Evolutionary conservation across 2,329 filamentous ascomycete genomes (phyloP).

Genomic region (Arthrobotrys musiformis): DNA sequence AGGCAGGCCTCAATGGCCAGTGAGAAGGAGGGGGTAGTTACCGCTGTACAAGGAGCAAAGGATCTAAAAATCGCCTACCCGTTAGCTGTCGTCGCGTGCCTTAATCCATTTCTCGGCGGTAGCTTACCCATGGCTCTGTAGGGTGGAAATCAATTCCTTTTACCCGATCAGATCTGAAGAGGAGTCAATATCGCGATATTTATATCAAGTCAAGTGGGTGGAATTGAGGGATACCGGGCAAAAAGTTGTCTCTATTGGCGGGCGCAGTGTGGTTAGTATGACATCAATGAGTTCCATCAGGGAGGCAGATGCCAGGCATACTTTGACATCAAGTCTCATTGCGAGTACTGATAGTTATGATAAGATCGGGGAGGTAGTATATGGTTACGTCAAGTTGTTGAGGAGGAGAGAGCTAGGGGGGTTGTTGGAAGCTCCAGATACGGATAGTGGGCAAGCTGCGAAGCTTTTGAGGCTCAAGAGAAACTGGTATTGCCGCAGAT

Average conservation of each 20-base stretch:
- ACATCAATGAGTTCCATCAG: not conserved
- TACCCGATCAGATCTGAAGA: constrained; percentile 81
- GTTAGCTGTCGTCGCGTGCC: not conserved
- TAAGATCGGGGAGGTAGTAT: not conserved
- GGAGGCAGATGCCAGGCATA: not conserved
- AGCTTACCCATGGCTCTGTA: constrained; percentile 87
- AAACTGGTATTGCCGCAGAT: not conserved
- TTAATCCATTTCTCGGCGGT: not conserved
- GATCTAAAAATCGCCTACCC: constrained; percentile 65
- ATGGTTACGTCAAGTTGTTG: not conserved
- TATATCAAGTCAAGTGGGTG: not conserved
- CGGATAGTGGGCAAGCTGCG: constrained; percentile 1
- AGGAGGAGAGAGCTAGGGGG: constrained; percentile 7
- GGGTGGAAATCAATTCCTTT: constrained; percentile 98
- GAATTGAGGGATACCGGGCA: constrained; percentile 36
- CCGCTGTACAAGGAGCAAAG: constrained; percentile 96
- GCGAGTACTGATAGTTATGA: constrained; percentile 3
- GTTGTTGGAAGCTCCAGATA: constrained; percentile 29
- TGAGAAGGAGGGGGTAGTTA: constrained; percentile 64
- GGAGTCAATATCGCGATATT: not conserved
- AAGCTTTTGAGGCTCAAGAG: constrained; percentile 30
- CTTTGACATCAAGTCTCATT: constrained; percentile 55
- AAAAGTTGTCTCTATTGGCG: constrained; percentile 48
- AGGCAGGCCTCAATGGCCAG: not conserved
- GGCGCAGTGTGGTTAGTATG: constrained; percentile 20